Percentiles rank a stretch among this genome's conserved stretches.
Conservation (phyloP, 2,329 filamentous ascomycete species). For the Monascus ruber region DNA sequence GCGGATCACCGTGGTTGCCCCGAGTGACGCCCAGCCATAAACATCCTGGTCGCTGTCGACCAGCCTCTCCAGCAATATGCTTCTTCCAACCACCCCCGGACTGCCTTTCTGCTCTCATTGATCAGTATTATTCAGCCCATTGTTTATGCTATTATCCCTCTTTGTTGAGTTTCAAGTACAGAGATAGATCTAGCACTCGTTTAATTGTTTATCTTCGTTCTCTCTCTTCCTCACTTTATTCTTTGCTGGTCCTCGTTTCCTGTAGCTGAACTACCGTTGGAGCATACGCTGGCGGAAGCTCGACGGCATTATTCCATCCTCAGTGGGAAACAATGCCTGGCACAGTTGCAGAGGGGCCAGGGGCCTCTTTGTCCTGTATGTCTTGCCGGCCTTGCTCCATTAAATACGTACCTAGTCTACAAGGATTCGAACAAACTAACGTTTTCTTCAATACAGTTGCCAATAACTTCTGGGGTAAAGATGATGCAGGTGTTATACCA, state of each 20-base stretch:
- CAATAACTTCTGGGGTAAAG: conserved; percentile 99
- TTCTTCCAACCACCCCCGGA: too few relatives aligned
- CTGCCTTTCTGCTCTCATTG: too few relatives aligned
- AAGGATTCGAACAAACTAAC: conserved; percentile 1
- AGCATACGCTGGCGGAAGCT: conserved; percentile 28
- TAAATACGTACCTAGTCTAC: neutral
- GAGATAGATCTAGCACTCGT: neutral
- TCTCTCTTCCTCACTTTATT: conserved; percentile 1
- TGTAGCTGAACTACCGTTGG: conserved; percentile 6
- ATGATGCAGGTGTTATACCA: conserved; percentile 87
- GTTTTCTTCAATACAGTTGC: conserved; percentile 47
- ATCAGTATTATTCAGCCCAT: too few relatives aligned
- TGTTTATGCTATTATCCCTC: too few relatives aligned
- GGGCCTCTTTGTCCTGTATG: conserved; percentile 58
- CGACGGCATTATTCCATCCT: conserved; percentile 8
- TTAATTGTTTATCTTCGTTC: conserved; percentile 1
- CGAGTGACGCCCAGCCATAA: conserved; percentile 17
- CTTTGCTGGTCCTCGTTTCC: neutral
- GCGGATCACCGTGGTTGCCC: conserved; percentile 10
- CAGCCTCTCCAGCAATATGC: too few relatives aligned
- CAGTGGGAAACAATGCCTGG: conserved; percentile 43
- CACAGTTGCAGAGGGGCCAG: conserved; percentile 49
- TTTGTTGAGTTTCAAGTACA: too few relatives aligned
- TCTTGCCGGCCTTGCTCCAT: neutral
- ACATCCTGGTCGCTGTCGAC: conserved; percentile 8